Conservation (phyloP, 768 basidiomycete species). For the Panaeolus cyanescens region DNA sequence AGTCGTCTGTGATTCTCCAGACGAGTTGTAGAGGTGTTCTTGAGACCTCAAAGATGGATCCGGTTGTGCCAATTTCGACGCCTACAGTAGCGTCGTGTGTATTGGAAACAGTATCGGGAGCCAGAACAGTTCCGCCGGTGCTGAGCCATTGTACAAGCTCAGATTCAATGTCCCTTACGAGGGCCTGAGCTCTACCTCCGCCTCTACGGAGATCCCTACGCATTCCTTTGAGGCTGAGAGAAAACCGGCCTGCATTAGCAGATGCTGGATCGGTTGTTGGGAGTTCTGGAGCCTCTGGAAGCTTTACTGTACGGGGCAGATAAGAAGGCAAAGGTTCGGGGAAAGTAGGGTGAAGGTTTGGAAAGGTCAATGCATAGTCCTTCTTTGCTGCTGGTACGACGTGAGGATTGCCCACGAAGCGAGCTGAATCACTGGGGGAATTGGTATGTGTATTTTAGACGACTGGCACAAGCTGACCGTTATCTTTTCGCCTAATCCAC, state of each 20-base stretch:
- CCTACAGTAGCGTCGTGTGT: constrained; percentile 31
- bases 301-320: constrained; percentile 58
- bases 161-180: constrained; percentile 69
- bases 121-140: constrained; percentile 53
- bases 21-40: constrained; percentile 68
- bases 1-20: constrained; percentile 72
- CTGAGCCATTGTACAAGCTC: constrained; percentile 67
- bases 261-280: constrained; percentile 49
- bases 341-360: constrained; percentile 58
- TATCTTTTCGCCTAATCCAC: constrained; percentile 75
- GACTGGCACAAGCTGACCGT: constrained; percentile 48
- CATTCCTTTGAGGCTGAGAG: constrained; percentile 75
- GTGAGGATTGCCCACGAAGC: constrained; percentile 73
- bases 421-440: constrained; percentile 44
- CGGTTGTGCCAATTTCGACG: constrained; percentile 50
- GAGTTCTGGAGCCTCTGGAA: constrained; percentile 45
- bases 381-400: constrained; percentile 59
- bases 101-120: constrained; percentile 39
- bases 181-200: constrained; percentile 58
- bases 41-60: constrained; percentile 63
- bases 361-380: constrained; percentile 52
- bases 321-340: constrained; percentile 75
- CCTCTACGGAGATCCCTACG: constrained; percentile 64
- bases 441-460: constrained; percentile 9
- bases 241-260: constrained; percentile 75